Conservation (phyloP, 331 rosid genomes). For the Phaseolus coccineus region DNA sequence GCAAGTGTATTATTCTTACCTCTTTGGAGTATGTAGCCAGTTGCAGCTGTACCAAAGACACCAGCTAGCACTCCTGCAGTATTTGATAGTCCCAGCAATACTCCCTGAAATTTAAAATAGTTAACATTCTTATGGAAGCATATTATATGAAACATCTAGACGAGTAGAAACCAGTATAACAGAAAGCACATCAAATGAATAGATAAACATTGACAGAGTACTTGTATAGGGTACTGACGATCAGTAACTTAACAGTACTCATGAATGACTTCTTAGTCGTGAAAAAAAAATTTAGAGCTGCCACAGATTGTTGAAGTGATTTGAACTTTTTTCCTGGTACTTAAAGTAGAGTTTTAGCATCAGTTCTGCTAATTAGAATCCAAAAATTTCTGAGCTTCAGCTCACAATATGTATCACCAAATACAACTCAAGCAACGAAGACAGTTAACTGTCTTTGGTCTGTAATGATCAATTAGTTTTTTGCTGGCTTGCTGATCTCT, state of each 20-base stretch:
- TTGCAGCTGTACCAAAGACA: constrained; percentile 95
- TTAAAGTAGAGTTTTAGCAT: constrained; percentile 10
- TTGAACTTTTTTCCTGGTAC: neutral
- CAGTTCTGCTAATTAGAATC: neutral
- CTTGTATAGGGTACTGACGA: neutral
- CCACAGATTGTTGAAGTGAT: constrained; percentile 10
- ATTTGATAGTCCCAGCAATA: constrained; percentile 85
- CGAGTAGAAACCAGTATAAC: neutral
- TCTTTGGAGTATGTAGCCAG: constrained; percentile 93
- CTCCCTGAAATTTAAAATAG: constrained; percentile 68
- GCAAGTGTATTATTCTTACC: constrained; percentile 51
- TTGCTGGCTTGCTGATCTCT: neutral
- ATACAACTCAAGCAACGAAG: constrained; percentile 20
- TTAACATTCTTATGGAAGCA: constrained; percentile 8
- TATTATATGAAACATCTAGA: constrained; percentile 14
- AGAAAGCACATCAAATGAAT: constrained; percentile 14
- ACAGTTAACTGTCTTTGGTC: neutral
- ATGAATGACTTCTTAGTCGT: neutral
- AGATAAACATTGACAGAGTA: constrained; percentile 2
- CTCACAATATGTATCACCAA: constrained; percentile 8
- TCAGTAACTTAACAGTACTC: neutral
- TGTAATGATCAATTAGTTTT: neutral
- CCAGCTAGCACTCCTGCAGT: constrained; percentile 98
- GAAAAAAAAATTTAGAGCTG: constrained; percentile 23
- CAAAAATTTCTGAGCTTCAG: constrained; percentile 12